Conservation (phyloP, 768 basidiomycete genomes). For the Myochromella boudieri region DNA sequence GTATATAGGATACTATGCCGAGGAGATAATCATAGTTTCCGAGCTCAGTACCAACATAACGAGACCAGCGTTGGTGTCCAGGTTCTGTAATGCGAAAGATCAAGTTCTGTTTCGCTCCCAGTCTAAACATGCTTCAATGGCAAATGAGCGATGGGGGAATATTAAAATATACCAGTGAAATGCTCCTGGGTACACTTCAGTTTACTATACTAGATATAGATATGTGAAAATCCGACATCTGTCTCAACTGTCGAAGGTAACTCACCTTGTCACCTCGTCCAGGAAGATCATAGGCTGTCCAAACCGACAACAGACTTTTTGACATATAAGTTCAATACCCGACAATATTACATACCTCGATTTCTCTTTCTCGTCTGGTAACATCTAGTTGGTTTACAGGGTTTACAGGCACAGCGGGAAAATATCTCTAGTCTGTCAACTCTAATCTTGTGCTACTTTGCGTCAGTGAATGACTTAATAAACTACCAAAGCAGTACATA, state of each 20-base stretch:
- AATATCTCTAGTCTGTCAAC: constrained; percentile 76
- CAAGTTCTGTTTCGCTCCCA: constrained; percentile 72
- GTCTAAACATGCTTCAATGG: constrained; percentile 52
- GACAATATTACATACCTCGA: constrained; percentile 51
- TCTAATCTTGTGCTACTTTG: constrained; percentile 74
- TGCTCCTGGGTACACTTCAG: constrained; percentile 77
- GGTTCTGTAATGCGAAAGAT: constrained; percentile 73
- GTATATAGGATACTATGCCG: constrained; percentile 67
- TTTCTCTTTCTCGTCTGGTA: constrained; percentile 57
- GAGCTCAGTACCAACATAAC: constrained; percentile 75
- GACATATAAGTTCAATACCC: not conserved
- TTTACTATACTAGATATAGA: constrained; percentile 56
- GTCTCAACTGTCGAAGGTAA: not conserved
- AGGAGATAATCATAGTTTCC: constrained; percentile 88
- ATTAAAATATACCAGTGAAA: constrained; percentile 59
- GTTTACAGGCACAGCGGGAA: constrained; percentile 68
- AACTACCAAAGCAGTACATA: constrained; percentile 27
- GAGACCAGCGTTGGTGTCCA: constrained; percentile 79
- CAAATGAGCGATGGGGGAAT: not conserved
- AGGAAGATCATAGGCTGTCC: constrained; percentile 87
- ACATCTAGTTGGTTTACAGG: constrained; percentile 63
- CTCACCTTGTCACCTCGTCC: constrained; percentile 69
- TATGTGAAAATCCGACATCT: not conserved
- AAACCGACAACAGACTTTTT: constrained; percentile 61
- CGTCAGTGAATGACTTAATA: constrained; percentile 9